These are phyloP conservation scores for Trichoderma sp. DNA, from an alignment of 2,329 filamentous ascomycete genomes.

Conservation along the genomic window DNA sequence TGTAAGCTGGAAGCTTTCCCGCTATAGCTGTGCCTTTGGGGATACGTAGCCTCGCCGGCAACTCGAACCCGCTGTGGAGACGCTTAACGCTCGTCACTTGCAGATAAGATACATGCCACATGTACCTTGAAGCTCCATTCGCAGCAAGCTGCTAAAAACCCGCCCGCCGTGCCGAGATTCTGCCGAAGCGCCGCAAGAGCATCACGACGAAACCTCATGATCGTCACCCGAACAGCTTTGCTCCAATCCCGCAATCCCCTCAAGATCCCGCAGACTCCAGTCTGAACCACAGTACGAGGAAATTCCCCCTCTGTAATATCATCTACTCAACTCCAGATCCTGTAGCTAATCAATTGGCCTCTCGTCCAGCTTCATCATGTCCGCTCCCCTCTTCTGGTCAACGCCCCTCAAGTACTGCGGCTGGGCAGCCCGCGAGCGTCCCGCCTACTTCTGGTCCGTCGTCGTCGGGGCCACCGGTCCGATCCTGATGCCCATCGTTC, in stretches of 20 bases:
- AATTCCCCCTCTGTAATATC: background rate
- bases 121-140: background rate
- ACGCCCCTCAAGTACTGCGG: constrained; percentile 81
- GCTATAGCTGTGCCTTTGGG: constrained; percentile 32
- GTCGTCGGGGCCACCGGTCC: constrained; percentile 76
- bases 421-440: constrained; percentile 86
- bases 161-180: background rate
- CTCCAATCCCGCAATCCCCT: background rate
- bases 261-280: background rate
- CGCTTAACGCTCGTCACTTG: constrained; percentile 15
- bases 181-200: constrained; percentile 6
- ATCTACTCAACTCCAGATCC: background rate
- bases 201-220: constrained; percentile 19
- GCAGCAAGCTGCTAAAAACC: background rate
- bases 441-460: constrained; percentile 88
- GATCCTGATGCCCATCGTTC: constrained; percentile 68
- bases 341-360: background rate
- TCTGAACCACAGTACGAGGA: constrained; percentile 2
- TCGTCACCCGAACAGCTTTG: background rate
- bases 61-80: constrained; percentile 20
- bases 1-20: background rate
- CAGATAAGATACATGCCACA: background rate
- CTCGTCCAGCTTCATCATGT: constrained; percentile 54
- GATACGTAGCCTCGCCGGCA: constrained; percentile 44
- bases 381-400: constrained; percentile 78